Evolutionary conservation across 2,329 filamentous ascomycete species (phyloP), one percentile per base, ranked within the genome.

Genomic region (Cercospora citrullina): DNA sequence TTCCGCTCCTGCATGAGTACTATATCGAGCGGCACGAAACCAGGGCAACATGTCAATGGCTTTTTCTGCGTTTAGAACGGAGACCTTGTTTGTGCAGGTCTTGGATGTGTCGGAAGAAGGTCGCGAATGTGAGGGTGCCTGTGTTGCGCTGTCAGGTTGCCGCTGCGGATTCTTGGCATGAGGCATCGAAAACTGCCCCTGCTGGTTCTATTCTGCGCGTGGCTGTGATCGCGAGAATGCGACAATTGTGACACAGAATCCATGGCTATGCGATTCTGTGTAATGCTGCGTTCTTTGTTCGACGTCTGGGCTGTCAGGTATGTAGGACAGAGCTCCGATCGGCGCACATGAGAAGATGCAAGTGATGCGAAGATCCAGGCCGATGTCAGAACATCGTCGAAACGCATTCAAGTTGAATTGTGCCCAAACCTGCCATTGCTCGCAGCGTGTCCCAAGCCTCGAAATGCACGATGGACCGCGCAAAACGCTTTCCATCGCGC

Each of bases 1-100:
- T 28, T 18, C 55, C 28, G 23, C 21, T 16, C 26, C 12, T 26
- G 36, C 55, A 14, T 18, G 55, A 58, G 18, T 36, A 31, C 55
- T 58, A 48, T 51, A 31, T 45, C 26, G 36, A 62, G 60, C 42
- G 39, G 60, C 60, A 39, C 55, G 55, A 31, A 31, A 58, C 28
- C 28, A 4, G 55, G 55, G 31, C 55, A 18, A 31, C 26, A 36
- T 58, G 28, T 57, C 51, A 57, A 48, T 21, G 48, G 48, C 18
- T 21, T 48, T 18, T 26, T 23, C 48, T 16, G 48, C 48, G 48
- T 14, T 28, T 23, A 53, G 21, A 53, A 53, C 14, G 12, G 14
- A 14, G 48, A 53, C 48, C 21, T 53, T 28, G 48, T 53, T 28
- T 53, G 48, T 53, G 48, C 48, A 28, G 48, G 42, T 21, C 42